Evolutionary conservation across 371 early-diverging fungal genomes (phyloP).

Genomic region (Gilbertella persicaria): DNA sequence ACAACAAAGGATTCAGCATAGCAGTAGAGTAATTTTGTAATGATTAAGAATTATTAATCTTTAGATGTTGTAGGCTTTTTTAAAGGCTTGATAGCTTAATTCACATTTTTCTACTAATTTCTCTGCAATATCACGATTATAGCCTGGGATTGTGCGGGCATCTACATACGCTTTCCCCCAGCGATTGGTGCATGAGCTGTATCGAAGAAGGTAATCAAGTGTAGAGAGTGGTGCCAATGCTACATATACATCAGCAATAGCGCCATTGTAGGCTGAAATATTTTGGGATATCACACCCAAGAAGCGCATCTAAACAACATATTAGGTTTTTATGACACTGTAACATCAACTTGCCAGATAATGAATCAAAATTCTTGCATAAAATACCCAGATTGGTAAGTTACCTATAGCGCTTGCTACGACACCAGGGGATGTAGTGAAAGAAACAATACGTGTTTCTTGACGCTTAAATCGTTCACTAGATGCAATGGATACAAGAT

Average conservation of each 20-base stretch:
- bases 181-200: conserved; percentile 41
- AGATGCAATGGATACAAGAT: conserved; percentile 58
- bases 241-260: conserved; percentile 51
- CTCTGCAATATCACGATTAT: conserved; percentile 30
- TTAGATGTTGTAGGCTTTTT: conserved; percentile 9
- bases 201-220: conserved; percentile 51
- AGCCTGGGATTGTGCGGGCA: conserved; percentile 22
- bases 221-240: conserved; percentile 43
- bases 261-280: conserved; percentile 58
- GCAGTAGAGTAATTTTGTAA: too few relatives aligned
- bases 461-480: conserved; percentile 48
- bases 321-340: neutral
- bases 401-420: conserved; percentile 67
- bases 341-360: conserved; percentile 39
- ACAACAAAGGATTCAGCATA: neutral
- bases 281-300: conserved; percentile 62
- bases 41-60: neutral
- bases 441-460: conserved; percentile 35
- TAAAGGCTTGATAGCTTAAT: conserved; percentile 34
- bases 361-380: conserved; percentile 43
- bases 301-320: conserved; percentile 36
- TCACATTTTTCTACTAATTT: conserved; percentile 39
- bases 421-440: conserved; percentile 73
- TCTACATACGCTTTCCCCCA: conserved; percentile 49
- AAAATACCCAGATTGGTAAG: conserved; percentile 47